A percentile compares a stretch with the other conserved stretches of the same genome.
Evolutionary conservation across 371 early-diverging fungal species (phyloP).

Genomic region (Syncephalastrum contaminatum): DNA sequence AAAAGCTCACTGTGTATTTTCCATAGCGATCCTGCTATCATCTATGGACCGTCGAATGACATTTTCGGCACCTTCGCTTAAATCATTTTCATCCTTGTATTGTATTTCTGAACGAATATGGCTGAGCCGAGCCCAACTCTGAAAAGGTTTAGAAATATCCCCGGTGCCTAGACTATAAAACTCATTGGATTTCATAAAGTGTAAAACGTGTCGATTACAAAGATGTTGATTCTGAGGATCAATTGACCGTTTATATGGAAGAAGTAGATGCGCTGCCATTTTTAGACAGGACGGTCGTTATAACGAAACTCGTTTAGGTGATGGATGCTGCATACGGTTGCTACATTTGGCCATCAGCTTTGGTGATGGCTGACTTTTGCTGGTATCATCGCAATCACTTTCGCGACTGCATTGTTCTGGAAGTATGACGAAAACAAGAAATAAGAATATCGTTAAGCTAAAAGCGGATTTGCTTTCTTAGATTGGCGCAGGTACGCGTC

Average conservation of each 20-base stretch:
- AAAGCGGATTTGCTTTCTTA: not conserved
- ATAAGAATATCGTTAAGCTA: not conserved
- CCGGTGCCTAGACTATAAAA: no score
- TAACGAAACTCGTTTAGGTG: slow-evolving; percentile 21
- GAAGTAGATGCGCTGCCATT: slow-evolving; percentile 3
- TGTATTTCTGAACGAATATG: no score
- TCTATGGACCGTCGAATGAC: slow-evolving; percentile 31
- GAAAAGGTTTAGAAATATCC: no score
- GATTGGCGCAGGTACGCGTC: slow-evolving; percentile 6
- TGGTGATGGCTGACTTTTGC: slow-evolving; percentile 52
- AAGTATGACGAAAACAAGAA: slow-evolving; percentile 17
- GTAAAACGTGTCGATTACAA: slow-evolving; percentile 13
- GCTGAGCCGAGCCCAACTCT: no score
- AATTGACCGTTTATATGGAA: slow-evolving; percentile 8
- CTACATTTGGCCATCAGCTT: slow-evolving; percentile 59
- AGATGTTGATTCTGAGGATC: not conserved
- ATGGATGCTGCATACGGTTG: slow-evolving; percentile 55
- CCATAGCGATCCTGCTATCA: slow-evolving; percentile 24
- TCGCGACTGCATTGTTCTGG: slow-evolving; percentile 24
- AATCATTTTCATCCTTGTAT: no score
- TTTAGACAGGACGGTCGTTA: not conserved
- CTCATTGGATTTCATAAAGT: not conserved
- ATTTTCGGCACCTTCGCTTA: slow-evolving; percentile 19
- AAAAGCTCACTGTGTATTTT: not conserved
- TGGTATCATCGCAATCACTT: slow-evolving; percentile 30